Percentiles rank a stretch among this genome's conserved stretches.
Conservation (phyloP, 805 yeast genomes). For the Sugiyamaella floridensis region DNA sequence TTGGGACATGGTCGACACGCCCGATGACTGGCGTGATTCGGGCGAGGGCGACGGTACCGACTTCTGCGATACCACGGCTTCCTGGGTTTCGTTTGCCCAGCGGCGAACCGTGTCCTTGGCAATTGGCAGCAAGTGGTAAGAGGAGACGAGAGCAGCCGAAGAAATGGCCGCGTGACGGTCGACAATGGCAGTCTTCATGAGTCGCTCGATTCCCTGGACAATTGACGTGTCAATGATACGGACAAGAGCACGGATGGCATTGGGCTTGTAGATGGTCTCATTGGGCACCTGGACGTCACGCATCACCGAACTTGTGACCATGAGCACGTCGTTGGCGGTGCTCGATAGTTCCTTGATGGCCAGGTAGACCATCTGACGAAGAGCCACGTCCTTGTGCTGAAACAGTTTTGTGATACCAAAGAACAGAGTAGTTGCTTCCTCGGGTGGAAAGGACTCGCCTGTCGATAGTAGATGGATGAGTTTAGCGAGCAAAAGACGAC, state of each 20-base stretch:
- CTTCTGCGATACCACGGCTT: conserved; percentile 66
- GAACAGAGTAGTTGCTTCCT: conserved; percentile 87
- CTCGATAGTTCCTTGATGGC: conserved; percentile 87
- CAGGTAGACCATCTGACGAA: conserved; percentile 89
- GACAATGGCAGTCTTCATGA: conserved; percentile 87
- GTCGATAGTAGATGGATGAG: conserved; percentile 72
- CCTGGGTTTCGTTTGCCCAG: conserved; percentile 91
- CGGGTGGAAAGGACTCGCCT: conserved; percentile 81
- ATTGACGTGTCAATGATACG: conserved; percentile 80
- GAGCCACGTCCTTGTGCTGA: conserved; percentile 78
- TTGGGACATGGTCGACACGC: conserved; percentile 71
- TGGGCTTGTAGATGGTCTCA: conserved; percentile 79
- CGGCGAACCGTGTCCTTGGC: conserved; percentile 89
- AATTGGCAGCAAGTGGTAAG: conserved; percentile 83
- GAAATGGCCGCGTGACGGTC: conserved; percentile 82
- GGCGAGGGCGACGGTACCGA: conserved; percentile 20
- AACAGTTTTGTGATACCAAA: conserved; percentile 91
- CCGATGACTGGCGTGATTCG: conserved; percentile 25
- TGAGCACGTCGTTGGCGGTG: conserved; percentile 82
- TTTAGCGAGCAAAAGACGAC: conserved; percentile 76
- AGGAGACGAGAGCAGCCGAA: conserved; percentile 88
- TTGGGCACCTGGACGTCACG: conserved; percentile 86
- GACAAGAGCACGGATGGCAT: conserved; percentile 87
- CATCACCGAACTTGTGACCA: conserved; percentile 98
- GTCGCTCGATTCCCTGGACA: conserved; percentile 87